Base-by-base conservation (phyloP, 345 rosid genomes). In the Acer yangbiense region DNA sequence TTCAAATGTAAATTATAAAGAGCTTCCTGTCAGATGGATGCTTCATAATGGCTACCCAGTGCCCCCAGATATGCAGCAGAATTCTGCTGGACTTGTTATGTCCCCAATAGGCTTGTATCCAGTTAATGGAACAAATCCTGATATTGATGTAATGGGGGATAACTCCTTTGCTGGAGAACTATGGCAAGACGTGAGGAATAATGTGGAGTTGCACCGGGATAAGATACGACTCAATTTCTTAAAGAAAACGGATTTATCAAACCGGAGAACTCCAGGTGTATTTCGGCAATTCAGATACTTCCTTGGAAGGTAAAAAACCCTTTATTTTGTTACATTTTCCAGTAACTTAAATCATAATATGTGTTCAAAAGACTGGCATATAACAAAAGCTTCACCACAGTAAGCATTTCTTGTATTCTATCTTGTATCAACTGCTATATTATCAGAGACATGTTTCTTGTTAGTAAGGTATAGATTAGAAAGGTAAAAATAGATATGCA, bases 1-100 rank as follows among this genome's bases (percentile, higher is more conserved):
- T 81, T 81, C 92, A 48, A 79, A 83, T 41, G 85, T 90, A 73
- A 75, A 78, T 65, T 82, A 83, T 81, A 89, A 82, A 72, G 95
- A 94, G 55, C 97, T 96, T 74, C 99, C 99, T 58, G 69, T 89
- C 64, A 88, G 92, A 82, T 96, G 99, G 99, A 94, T 96, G 97
- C 87, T 89, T 82, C 88, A 92, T 80, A 94, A 92, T 39, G 94
- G 97, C 20, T 91, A 91, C 76, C 86, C 83, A 0, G 82, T 96
- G 41, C 98, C 98, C 66, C 63, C 81, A 14, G 99, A 94, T 75
- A 89, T 91, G 97, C 89, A 84, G 75, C 80, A 65, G 65, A 58
- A 65, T 69, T 87, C 78, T 73, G 83, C 88, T 62, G 66, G 70
- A 44, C 82, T 82, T 13, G 77, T 61, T 67, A 74, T 58, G 73